These are phyloP conservation scores for Glaciozyma antarctica DNA, from an alignment of 768 basidiomycete species.

Conservation along the genomic window DNA sequence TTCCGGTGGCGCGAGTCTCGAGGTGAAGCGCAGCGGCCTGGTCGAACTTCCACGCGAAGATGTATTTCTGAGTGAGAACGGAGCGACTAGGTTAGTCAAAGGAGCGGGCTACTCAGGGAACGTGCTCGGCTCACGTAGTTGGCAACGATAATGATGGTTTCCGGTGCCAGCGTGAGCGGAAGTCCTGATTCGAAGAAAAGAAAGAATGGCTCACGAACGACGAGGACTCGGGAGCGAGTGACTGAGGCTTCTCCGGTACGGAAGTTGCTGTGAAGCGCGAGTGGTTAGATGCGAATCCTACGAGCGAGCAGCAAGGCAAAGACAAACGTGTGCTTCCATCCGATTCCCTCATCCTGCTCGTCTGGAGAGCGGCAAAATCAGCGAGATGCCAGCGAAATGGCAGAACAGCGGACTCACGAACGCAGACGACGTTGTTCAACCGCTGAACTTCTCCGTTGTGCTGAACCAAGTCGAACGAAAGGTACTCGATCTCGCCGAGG, in stretches of 20 bases:
- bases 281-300: slow-evolving; percentile 1
- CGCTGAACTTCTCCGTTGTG: slow-evolving; percentile 17
- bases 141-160: slow-evolving; percentile 36
- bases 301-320: not conserved
- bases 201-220: slow-evolving; percentile 21
- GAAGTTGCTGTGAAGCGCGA: slow-evolving; percentile 29
- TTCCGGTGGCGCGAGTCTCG: slow-evolving; percentile 36
- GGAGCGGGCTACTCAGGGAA: too few relatives aligned
- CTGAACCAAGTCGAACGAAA: slow-evolving; percentile 28
- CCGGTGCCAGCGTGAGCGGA: too few relatives aligned
- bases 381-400: not conserved
- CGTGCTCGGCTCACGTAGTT: slow-evolving; percentile 13
- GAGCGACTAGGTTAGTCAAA: too few relatives aligned
- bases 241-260: slow-evolving; percentile 34
- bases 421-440: slow-evolving; percentile 34
- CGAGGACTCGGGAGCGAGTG: slow-evolving; percentile 34
- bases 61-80: not conserved
- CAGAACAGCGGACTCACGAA: slow-evolving; percentile 25
- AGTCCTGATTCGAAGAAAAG: too few relatives aligned
- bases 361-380: not conserved
- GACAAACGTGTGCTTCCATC: slow-evolving; percentile 36
- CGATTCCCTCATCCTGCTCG: slow-evolving; percentile 36
- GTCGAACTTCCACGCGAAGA: slow-evolving; percentile 31
- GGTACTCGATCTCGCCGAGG: slow-evolving; percentile 19
- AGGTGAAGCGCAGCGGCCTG: slow-evolving; percentile 35